A percentile compares a stretch with the other conserved stretches of the same genome.
Evolutionary conservation across 2,329 filamentous ascomycete genomes (phyloP).

Genomic region (Akanthomyces dipterigenus): DNA sequence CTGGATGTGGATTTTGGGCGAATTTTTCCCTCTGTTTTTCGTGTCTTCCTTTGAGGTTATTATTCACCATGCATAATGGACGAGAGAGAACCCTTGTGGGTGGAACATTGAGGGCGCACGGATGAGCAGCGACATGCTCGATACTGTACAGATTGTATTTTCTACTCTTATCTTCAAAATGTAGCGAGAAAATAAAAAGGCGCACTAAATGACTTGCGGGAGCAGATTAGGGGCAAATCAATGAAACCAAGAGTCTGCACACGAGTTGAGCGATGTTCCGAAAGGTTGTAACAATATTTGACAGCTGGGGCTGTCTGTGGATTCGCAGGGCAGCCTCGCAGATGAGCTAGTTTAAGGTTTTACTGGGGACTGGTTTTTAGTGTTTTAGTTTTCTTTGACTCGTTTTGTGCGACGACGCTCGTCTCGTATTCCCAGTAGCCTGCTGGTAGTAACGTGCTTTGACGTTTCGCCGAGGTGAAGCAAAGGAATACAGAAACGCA

Average conservation of each 20-base stretch:
- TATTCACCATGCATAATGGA: not conserved
- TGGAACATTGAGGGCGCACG: not conserved
- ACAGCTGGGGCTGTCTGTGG: conserved; percentile 1
- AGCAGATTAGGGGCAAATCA: too few relatives aligned
- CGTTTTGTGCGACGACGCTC: not conserved
- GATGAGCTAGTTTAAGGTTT: conserved; percentile 1
- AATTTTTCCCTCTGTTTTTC: not conserved
- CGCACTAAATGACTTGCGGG: too few relatives aligned
- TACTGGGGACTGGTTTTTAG: not conserved
- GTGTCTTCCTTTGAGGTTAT: not conserved
- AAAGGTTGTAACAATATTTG: not conserved
- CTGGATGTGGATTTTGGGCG: not conserved
- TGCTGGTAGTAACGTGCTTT: not conserved
- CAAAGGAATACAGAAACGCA: too few relatives aligned
- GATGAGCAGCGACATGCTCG: not conserved
- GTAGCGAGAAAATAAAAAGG: not conserved
- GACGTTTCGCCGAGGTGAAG: not conserved
- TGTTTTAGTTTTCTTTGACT: not conserved
- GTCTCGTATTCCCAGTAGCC: too few relatives aligned
- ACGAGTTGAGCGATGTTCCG: not conserved
- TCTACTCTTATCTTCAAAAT: not conserved
- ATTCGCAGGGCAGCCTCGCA: not conserved
- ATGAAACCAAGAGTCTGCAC: too few relatives aligned
- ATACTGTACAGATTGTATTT: not conserved
- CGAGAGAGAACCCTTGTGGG: conserved; percentile 1